Conservation (phyloP, 1,284 basidiomycete species). For the Trichosporon sp. region DNA sequence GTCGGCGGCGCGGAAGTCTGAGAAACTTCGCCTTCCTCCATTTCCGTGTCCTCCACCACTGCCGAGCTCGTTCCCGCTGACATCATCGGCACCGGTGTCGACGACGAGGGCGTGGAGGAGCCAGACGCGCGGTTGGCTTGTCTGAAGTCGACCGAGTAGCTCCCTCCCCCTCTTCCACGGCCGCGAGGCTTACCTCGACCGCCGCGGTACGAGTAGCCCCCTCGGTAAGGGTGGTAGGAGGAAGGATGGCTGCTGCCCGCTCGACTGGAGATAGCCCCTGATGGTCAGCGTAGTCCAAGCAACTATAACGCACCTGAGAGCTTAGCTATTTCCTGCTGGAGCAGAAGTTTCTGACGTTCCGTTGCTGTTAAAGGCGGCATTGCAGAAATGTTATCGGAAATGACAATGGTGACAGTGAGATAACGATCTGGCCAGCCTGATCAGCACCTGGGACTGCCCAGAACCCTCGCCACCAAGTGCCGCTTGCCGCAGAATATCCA, state of each 20-base stretch:
- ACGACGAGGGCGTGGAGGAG: constrained; percentile 4
- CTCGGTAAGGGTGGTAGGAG: constrained; percentile 45
- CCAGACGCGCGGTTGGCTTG: not conserved
- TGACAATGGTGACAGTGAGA: not conserved
- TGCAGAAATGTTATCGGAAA: not conserved
- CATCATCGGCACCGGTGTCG: constrained; percentile 13
- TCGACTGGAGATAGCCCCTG: constrained; percentile 48
- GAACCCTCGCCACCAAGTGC: not conserved
- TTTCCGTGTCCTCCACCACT: constrained; percentile 12
- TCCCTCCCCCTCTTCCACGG: constrained; percentile 22
- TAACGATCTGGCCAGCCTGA: not conserved
- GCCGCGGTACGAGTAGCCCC: constrained; percentile 26
- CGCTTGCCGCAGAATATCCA: not conserved
- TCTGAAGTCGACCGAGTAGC: constrained; percentile 17
- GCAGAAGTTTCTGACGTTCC: constrained; percentile 49
- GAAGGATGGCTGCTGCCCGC: constrained; percentile 32
- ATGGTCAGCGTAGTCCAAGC: not conserved
- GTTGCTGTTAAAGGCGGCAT: constrained; percentile 33
- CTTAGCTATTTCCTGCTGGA: constrained; percentile 56
- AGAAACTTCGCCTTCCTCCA: constrained; percentile 29
- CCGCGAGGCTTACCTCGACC: constrained; percentile 21
- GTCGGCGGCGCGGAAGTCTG: not conserved
- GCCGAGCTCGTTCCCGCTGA: not conserved
- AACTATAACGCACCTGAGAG: constrained; percentile 45
- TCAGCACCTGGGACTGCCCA: not conserved